These are phyloP conservation scores for Psidium friedrichsthalianum DNA, from an alignment of 345 rosid species.

Conservation along the genomic window DNA sequence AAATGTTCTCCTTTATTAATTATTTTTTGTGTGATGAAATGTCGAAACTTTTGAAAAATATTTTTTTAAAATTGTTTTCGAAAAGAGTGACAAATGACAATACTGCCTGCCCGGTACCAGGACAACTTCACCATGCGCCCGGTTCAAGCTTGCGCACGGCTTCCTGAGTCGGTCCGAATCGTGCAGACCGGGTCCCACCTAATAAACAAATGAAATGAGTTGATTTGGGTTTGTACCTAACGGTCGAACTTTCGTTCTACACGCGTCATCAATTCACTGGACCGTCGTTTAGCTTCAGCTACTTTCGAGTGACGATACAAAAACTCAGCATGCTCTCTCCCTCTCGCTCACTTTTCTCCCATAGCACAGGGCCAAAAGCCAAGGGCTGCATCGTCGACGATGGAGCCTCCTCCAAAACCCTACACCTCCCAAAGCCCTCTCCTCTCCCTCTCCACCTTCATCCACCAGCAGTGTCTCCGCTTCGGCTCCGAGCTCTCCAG, in stretches of 20 bases:
- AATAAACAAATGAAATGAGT: too few species aligned
- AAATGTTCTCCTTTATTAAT: too few species aligned
- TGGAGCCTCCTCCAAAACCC: slow-evolving; percentile 45
- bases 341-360: neutral
- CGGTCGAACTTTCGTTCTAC: neutral
- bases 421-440: slow-evolving; percentile 40
- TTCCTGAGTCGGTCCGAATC: too few species aligned
- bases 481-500: slow-evolving; percentile 37
- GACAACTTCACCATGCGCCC: too few species aligned
- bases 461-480: slow-evolving; percentile 45
- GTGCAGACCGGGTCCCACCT: too few species aligned
- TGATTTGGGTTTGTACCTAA: neutral
- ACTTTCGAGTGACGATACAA: neutral
- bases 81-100: too few species aligned
- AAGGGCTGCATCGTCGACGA: neutral
- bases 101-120: too few species aligned
- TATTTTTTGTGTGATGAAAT: too few species aligned
- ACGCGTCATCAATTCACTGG: neutral
- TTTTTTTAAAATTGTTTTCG: too few species aligned
- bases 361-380: neutral
- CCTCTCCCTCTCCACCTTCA: slow-evolving; percentile 8
- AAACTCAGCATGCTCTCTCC: neutral
- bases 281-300: neutral
- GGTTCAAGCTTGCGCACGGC: too few species aligned
- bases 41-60: too few species aligned